Percentiles rank a stretch among this genome's conserved stretches.
Evolutionary conservation across 1,284 basidiomycete genomes (phyloP).

Genomic region (Microbotryomycetes sp.): DNA sequence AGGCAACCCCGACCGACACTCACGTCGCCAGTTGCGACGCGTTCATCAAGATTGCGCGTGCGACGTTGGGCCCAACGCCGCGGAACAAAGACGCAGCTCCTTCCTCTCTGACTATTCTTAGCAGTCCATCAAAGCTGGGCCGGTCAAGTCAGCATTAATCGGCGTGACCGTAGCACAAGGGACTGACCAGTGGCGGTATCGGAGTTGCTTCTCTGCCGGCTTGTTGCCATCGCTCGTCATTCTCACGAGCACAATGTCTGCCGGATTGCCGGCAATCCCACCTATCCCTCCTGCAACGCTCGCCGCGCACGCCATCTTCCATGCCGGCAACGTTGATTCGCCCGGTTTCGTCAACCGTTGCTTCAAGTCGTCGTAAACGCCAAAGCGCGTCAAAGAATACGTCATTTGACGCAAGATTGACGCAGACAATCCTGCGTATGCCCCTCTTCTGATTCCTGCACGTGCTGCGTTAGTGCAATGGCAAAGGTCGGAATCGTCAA

Average conservation of each 20-base stretch:
- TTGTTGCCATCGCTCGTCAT: conserved; percentile 84
- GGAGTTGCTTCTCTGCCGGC: conserved; percentile 69
- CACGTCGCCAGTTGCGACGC: conserved; percentile 81
- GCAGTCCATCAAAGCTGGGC: conserved; percentile 72
- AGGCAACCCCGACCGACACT: conserved; percentile 37
- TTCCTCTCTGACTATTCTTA: conserved; percentile 59
- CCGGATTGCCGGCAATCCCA: conserved; percentile 71
- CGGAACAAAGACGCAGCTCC: conserved; percentile 64
- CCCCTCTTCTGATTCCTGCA: conserved; percentile 31
- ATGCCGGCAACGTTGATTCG: conserved; percentile 49
- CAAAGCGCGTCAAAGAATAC: conserved; percentile 85
- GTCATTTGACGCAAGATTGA: conserved; percentile 90
- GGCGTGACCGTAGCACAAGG: background rate
- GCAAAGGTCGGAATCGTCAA: background rate
- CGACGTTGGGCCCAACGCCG: conserved; percentile 77
- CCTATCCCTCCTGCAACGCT: conserved; percentile 24
- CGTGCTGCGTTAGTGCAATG: background rate
- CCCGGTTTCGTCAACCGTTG: conserved; percentile 49
- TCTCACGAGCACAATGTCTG: conserved; percentile 53
- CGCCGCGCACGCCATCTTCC: conserved; percentile 68
- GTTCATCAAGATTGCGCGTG: conserved; percentile 82
- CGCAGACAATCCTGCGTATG: conserved; percentile 61
- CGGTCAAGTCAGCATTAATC: conserved; percentile 42
- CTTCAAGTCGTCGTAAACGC: conserved; percentile 87
- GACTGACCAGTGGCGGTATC: conserved; percentile 49